These are phyloP conservation scores for Strobilomyces confusus DNA, from an alignment of 768 basidiomycete genomes.

Conservation along the genomic window DNA sequence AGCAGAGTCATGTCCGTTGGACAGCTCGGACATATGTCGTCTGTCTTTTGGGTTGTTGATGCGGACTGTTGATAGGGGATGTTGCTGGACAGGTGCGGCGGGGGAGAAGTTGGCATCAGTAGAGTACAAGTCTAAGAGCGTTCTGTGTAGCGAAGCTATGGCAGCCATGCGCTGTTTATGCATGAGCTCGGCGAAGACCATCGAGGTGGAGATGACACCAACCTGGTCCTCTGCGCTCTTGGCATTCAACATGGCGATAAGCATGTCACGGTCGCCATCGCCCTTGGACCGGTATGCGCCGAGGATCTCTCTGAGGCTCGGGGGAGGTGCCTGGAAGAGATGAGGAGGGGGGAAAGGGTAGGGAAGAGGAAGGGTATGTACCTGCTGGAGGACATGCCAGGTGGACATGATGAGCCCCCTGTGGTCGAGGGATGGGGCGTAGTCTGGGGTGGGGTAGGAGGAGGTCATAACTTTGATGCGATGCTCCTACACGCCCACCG, in stretches of 20 bases:
- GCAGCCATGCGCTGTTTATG: conserved; percentile 62
- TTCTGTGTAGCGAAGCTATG: conserved; percentile 63
- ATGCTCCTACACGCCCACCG: conserved; percentile 20
- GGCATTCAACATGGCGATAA: conserved; percentile 86
- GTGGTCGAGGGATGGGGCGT: conserved; percentile 20
- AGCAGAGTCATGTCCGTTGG: conserved; percentile 15
- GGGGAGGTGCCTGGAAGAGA: conserved; percentile 60
- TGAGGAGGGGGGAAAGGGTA: background rate
- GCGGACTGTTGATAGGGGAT: conserved; percentile 40
- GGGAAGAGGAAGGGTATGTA: conserved; percentile 10
- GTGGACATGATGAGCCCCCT: conserved; percentile 40
- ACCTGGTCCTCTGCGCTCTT: conserved; percentile 95
- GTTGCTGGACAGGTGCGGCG: conserved; percentile 20
- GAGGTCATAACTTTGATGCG: conserved; percentile 24
- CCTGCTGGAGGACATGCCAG: conserved; percentile 47
- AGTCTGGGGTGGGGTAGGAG: conserved; percentile 18
- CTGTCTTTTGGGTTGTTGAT: conserved; percentile 19
- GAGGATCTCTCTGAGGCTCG: conserved; percentile 80
- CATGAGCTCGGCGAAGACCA: conserved; percentile 7
- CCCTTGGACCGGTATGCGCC: conserved; percentile 81
- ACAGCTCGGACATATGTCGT: conserved; percentile 13
- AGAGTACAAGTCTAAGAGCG: conserved; percentile 58
- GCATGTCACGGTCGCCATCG: conserved; percentile 89
- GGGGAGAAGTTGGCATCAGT: conserved; percentile 31
- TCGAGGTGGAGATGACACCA: conserved; percentile 19